phyloP scores from a whole-genome alignment of 2,329 filamentous ascomycete species.

The Lasiodiplodia theobromae region DNA sequence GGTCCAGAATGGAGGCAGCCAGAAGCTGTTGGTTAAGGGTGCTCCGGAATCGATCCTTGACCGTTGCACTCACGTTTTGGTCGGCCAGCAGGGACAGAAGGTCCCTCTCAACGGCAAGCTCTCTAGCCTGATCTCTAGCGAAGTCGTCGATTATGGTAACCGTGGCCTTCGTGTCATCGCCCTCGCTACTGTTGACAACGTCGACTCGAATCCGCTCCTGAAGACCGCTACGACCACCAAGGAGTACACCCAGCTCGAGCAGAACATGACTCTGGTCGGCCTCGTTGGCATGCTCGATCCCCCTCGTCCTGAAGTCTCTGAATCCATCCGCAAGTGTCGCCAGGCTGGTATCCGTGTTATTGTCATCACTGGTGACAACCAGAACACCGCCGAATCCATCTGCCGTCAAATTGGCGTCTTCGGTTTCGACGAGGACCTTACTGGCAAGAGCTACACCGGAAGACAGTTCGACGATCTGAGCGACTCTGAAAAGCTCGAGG shows the following conservation, averaged over 20 bases:
- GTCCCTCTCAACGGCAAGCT: constrained; percentile 76
- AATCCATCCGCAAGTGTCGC: constrained; percentile 86
- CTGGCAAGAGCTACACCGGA: constrained; percentile 93
- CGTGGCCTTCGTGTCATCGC: constrained; percentile 93
- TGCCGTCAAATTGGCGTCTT: constrained; percentile 98
- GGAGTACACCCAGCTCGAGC: constrained; percentile 87
- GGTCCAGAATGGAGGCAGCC: constrained; percentile 71
- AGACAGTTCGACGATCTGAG: constrained; percentile 90
- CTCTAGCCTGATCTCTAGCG: constrained; percentile 72
- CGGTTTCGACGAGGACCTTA: constrained; percentile 78
- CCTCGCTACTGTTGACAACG: constrained; percentile 81
- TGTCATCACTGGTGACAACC: constrained; percentile 98
- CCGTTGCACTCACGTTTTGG: constrained; percentile 81
- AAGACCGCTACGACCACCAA: constrained; percentile 79
- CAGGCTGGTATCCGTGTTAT: constrained; percentile 95
- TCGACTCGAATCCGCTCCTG: constrained; percentile 73
- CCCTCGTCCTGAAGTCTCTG: constrained; percentile 87
- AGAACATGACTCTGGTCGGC: constrained; percentile 92
- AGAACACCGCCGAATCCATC: constrained; percentile 96
- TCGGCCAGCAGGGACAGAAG: constrained; percentile 80
- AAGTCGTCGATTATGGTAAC: constrained; percentile 90
- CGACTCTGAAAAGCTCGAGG: constrained; percentile 79
- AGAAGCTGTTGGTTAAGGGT: constrained; percentile 93
- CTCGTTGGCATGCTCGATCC: constrained; percentile 97
- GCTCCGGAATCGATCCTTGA: constrained; percentile 94